Evolutionary conservation across 768 basidiomycete genomes (phyloP), one percentile per base, ranked within the genome.

Genomic region (Amanita rimosa): DNA sequence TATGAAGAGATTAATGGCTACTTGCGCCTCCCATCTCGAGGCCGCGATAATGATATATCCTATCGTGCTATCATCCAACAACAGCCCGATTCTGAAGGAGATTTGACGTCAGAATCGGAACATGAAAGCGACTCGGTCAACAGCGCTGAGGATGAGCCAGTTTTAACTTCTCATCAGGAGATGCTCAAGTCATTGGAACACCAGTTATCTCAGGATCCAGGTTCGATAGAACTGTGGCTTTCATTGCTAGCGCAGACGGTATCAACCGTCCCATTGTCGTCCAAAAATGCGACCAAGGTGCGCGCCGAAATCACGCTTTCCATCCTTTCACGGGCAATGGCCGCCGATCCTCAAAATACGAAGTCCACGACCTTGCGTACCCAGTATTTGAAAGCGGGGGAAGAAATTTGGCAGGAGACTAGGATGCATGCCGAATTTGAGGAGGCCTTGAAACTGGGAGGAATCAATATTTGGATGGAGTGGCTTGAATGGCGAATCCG

Each of bases 401-500:
- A 86, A 62, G 78, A 85, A 51, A 57, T 84, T 14, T 89, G 85
- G 86, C 60, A 72, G 19, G 69, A 69, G 48, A 67, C 67, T 37
- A 77, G 78, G 61, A 56, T 83, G 14, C 47, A 58, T 19, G 66
- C 67, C 3, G 84, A 88, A 55, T 92, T 89, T 89, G 81, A 85
- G 48, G 68, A 72, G 16, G 78, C 82, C 2, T 60, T 88, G 53
- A 67, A 64, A 34, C 55, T 74, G 3, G 72, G 75, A 24, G 75
- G 71, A 31, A 61, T 72, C 22, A 75, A 79, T 33, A 68, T 90
- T 21, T 84, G 80, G 76, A 74, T 89, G 66, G 82, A 82, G 54
- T 91, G 87, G 85, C 57, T 90, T 2, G 83, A 85, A 53, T 89
- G 85, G 85, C 71, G 73, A 50, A 75, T 85, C 29, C 67, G 79